Percentiles rank a stretch among this genome's conserved stretches.
Evolutionary conservation across 352 stramenopile species (phyloP).

Genomic region (Phytophthora podocarpi): DNA sequence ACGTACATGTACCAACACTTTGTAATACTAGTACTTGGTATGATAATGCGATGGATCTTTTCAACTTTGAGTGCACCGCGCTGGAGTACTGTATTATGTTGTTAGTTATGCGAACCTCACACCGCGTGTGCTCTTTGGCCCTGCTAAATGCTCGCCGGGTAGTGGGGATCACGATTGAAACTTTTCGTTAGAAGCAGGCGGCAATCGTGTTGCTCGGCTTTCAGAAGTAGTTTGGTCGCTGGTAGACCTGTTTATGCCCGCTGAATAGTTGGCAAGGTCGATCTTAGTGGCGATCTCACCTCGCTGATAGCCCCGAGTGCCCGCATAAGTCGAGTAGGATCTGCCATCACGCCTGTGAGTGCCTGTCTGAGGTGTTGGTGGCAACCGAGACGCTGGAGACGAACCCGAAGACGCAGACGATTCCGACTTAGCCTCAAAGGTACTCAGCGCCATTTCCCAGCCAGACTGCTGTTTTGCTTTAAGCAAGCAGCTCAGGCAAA

Average conservation of each 20-base stretch:
- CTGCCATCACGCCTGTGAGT: neutral
- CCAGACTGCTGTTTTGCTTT: slow-evolving; percentile 51
- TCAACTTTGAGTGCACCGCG: too few species aligned
- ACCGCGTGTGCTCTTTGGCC: slow-evolving; percentile 10
- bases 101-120: neutral
- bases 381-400: neutral
- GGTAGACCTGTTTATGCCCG: neutral
- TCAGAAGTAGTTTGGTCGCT: neutral
- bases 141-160: too few species aligned
- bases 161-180: slow-evolving; percentile 5
- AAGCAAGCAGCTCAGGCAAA: slow-evolving; percentile 54
- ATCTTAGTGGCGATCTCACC: neutral
- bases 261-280: neutral
- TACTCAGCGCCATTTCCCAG: slow-evolving; percentile 43
- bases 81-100: too few species aligned
- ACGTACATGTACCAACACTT: too few species aligned
- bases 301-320: neutral
- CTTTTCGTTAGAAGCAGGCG: neutral
- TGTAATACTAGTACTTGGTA: too few species aligned
- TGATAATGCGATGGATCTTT: too few species aligned
- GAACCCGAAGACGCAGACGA: neutral
- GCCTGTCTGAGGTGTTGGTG: neutral
- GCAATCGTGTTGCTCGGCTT: too few species aligned
- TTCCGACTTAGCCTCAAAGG: neutral
- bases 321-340: slow-evolving; percentile 15